Conservation (phyloP, 139 green algal genomes). For the Chlorella vulgaris region DNA sequence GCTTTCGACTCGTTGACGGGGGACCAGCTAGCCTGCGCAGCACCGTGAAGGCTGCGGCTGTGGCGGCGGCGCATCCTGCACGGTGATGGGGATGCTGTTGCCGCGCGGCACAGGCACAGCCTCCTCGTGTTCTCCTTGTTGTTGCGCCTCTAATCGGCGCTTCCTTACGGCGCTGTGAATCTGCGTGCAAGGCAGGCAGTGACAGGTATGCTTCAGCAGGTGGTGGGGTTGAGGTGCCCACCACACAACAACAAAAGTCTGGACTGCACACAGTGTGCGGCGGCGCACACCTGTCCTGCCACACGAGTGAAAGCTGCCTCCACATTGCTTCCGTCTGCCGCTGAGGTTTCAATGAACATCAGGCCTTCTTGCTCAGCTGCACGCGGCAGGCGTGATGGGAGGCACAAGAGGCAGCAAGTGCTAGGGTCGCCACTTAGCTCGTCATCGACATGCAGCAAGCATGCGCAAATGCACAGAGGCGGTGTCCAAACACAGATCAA, state of each 20-base stretch:
- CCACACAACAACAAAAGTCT: too few relatives aligned
- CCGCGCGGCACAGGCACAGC: slow-evolving; percentile 1
- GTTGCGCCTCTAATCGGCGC: slow-evolving; percentile 13
- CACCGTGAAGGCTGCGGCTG: slow-evolving; percentile 1
- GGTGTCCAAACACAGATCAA: neutral
- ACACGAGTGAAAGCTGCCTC: slow-evolving; percentile 65
- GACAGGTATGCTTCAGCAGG: neutral
- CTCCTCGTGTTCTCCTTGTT: neutral
- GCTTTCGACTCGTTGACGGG: neutral
- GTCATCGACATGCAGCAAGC: too few relatives aligned
- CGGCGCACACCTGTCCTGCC: neutral
- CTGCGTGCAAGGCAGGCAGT: neutral
- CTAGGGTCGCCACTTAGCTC: too few relatives aligned
- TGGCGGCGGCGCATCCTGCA: neutral
- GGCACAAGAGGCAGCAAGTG: too few relatives aligned
- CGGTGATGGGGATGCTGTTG: slow-evolving; percentile 24
- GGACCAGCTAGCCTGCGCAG: slow-evolving; percentile 8
- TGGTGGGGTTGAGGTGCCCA: neutral
- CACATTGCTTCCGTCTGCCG: slow-evolving; percentile 38
- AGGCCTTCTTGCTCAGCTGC: slow-evolving; percentile 32
- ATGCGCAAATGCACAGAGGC: neutral
- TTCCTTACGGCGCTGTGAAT: slow-evolving; percentile 24
- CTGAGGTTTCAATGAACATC: slow-evolving; percentile 71
- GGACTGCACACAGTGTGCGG: neutral
- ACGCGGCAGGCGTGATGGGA: slow-evolving; percentile 31